phyloP scores from a whole-genome alignment of 192 early-diverging fungal species.

The Martensiomyces pterosporus region DNA sequence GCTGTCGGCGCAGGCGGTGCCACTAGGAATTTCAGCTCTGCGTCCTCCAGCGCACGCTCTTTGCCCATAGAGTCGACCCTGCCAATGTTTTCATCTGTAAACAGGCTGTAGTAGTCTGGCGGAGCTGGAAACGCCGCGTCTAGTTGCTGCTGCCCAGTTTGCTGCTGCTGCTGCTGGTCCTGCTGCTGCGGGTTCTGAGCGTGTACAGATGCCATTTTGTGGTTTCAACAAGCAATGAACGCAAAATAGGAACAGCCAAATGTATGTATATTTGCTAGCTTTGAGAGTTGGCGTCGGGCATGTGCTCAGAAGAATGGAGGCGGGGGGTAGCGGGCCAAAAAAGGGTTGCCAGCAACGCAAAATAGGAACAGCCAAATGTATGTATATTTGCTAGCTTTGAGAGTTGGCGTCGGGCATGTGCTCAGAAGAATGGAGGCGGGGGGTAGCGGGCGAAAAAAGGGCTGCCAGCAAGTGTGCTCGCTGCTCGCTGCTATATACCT shows the following conservation, averaged over 20 bases:
- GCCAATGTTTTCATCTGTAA: slow-evolving; percentile 59
- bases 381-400: background rate
- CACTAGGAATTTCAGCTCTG: slow-evolving; percentile 53
- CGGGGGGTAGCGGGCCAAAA: too few species aligned
- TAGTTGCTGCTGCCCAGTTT: slow-evolving; percentile 32
- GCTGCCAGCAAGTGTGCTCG: too few species aligned
- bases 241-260: too few species aligned
- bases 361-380: too few species aligned
- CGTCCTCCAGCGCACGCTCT: slow-evolving; percentile 18
- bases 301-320: background rate
- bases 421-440: background rate
- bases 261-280: background rate
- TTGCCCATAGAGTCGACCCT: slow-evolving; percentile 5
- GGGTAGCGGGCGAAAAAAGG: too few species aligned
- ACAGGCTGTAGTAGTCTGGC: slow-evolving; percentile 61
- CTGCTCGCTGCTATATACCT: too few species aligned
- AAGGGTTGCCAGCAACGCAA: too few species aligned
- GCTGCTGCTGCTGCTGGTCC: slow-evolving; percentile 11
- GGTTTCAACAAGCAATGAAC: too few species aligned
- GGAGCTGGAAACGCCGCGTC: slow-evolving; percentile 62
- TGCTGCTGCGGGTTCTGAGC: too few species aligned
- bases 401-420: background rate
- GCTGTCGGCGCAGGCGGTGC: slow-evolving; percentile 54
- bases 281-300: background rate
- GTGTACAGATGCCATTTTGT: too few species aligned